phyloP scores from a whole-genome alignment of 805 yeast species.

The Candida ascalaphidarum region DNA sequence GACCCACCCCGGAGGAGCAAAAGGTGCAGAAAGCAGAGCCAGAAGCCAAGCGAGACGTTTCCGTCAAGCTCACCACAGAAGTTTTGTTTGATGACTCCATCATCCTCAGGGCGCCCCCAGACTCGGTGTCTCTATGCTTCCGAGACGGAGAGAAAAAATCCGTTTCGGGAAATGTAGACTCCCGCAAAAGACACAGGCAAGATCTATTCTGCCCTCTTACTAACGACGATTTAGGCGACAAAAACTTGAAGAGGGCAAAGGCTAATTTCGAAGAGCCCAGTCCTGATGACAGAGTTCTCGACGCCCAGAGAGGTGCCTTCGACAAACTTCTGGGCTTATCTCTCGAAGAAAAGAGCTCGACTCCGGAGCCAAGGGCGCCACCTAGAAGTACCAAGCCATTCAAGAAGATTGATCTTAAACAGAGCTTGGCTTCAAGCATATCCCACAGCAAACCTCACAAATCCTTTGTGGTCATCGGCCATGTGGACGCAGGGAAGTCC shows the following conservation, averaged over 20 bases:
- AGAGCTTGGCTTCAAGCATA: slow-evolving; percentile 25
- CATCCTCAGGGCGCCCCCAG: no score
- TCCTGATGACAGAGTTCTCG: slow-evolving; percentile 68
- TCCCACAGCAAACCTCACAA: slow-evolving; percentile 41
- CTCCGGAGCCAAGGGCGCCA: slow-evolving; percentile 3
- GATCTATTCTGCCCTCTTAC: slow-evolving; percentile 27
- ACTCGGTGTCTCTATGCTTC: no score
- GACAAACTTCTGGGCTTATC: slow-evolving; percentile 17
- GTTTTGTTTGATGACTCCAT: no score
- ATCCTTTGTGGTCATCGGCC: slow-evolving; percentile 78
- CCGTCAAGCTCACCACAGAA: no score
- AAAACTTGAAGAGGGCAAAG: slow-evolving; percentile 29
- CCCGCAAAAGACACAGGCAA: slow-evolving; percentile 7
- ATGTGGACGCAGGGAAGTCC: slow-evolving; percentile 81
- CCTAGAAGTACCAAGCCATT: slow-evolving; percentile 31
- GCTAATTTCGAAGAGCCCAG: slow-evolving; percentile 60
- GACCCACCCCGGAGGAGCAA: no score
- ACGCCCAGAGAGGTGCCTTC: slow-evolving; percentile 47
- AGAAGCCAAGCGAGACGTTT: no score
- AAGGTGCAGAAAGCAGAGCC: no score
- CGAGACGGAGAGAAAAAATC: no score
- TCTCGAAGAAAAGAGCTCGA: slow-evolving; percentile 3
- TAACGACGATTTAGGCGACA: slow-evolving; percentile 29
- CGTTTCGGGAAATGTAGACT: no score
- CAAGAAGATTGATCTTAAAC: slow-evolving; percentile 32